Percentiles rank a stretch among this genome's conserved stretches.
phyloP scores from a whole-genome alignment of 208 protist species.

The Trypanosoma melophagium region DNA sequence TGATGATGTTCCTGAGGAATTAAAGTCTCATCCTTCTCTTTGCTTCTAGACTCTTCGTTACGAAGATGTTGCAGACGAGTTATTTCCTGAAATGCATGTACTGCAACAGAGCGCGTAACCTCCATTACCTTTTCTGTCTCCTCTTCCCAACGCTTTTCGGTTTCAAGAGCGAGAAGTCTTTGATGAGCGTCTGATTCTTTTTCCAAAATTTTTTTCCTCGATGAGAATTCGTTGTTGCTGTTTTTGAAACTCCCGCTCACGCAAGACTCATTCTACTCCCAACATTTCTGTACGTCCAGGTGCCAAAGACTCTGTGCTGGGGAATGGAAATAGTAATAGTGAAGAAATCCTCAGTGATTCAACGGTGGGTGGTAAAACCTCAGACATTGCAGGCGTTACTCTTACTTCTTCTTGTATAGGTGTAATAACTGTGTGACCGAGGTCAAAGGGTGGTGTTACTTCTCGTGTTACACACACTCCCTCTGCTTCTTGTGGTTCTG shows the following conservation, averaged over 20 bases:
- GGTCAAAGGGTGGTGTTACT: no score
- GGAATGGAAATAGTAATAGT: neutral
- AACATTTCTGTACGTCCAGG: neutral
- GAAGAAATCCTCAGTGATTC: neutral
- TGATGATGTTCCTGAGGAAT: neutral
- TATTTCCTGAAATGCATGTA: constrained; percentile 13
- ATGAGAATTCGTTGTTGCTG: constrained; percentile 17
- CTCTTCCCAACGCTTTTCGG: constrained; percentile 19
- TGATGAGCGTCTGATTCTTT: constrained; percentile 9
- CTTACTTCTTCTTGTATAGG: no score
- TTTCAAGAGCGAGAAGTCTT: constrained; percentile 20
- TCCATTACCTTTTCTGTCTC: constrained; percentile 16
- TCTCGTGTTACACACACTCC: no score
- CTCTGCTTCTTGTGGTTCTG: no score
- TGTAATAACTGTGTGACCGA: no score
- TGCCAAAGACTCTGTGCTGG: neutral
- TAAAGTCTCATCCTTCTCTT: neutral
- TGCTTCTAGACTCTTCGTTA: neutral
- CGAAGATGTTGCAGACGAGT: neutral
- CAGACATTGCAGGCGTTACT: no score
- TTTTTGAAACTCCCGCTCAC: constrained; percentile 13
- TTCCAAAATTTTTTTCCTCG: constrained; percentile 12
- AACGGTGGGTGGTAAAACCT: no score
- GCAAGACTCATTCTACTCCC: constrained; percentile 12
- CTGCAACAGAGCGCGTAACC: constrained; percentile 12